Conservation (phyloP, 1,284 basidiomycete species). For the Inonotus hispidus region DNA sequence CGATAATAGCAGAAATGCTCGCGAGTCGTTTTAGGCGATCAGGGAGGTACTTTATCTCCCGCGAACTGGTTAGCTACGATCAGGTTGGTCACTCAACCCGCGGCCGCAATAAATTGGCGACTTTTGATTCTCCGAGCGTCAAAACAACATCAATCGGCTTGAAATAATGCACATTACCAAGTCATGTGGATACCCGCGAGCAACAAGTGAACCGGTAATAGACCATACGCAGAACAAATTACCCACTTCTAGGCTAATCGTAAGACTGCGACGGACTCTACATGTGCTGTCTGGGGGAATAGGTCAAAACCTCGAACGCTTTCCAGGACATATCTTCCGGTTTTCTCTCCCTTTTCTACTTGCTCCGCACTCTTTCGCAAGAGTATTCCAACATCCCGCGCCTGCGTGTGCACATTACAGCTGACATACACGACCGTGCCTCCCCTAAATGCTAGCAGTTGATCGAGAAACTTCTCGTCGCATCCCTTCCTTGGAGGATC, state of each 20-base stretch:
- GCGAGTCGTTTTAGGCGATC: too few relatives aligned
- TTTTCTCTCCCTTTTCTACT: slow-evolving; percentile 29
- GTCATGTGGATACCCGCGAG: too few relatives aligned
- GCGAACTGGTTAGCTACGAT: too few relatives aligned
- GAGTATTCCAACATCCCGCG: slow-evolving; percentile 75
- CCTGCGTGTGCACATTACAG: slow-evolving; percentile 91
- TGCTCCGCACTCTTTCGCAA: slow-evolving; percentile 41
- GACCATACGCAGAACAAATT: neutral
- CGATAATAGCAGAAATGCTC: too few relatives aligned
- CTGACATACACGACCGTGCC: slow-evolving; percentile 83
- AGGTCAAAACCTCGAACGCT: slow-evolving; percentile 84
- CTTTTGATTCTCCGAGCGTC: too few relatives aligned
- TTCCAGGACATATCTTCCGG: slow-evolving; percentile 62
- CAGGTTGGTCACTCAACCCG: too few relatives aligned
- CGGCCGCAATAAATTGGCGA: too few relatives aligned
- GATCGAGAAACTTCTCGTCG: slow-evolving; percentile 75
- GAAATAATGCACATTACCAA: too few relatives aligned
- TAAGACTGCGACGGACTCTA: slow-evolving; percentile 76
- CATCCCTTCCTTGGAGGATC: slow-evolving; percentile 92
- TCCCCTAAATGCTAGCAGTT: slow-evolving; percentile 70
- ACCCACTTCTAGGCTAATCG: slow-evolving; percentile 28
- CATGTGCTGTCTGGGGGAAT: slow-evolving; percentile 92
- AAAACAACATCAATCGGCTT: too few relatives aligned
- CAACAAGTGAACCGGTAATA: neutral
- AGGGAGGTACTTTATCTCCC: too few relatives aligned